Evolutionary conservation across 345 rosid species (phyloP).

Genomic region (Rhizophora apiculata): DNA sequence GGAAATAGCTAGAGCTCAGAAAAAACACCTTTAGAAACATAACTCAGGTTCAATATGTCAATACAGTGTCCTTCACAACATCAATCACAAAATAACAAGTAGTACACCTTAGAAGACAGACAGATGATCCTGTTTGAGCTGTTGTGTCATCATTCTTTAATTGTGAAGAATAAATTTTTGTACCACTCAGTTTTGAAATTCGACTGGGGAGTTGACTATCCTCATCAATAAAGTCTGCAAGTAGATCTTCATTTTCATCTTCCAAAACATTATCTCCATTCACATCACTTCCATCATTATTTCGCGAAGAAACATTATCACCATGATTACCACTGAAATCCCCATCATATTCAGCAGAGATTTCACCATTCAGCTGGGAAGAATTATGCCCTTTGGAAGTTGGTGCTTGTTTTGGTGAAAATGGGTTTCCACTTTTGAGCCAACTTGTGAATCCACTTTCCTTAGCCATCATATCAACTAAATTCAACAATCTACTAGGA

Average conservation of each 20-base stretch:
- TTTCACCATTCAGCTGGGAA: slow-evolving; percentile 40
- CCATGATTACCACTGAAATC: slow-evolving; percentile 30
- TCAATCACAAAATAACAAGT: slow-evolving; percentile 3
- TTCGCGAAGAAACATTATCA: slow-evolving; percentile 38
- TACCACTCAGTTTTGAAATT: slow-evolving; percentile 50
- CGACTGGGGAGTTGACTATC: slow-evolving; percentile 98
- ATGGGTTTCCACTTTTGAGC: slow-evolving; percentile 80
- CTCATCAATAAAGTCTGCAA: slow-evolving; percentile 95
- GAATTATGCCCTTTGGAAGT: slow-evolving; percentile 40
- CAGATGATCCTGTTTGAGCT: slow-evolving; percentile 93
- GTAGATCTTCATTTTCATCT: slow-evolving; percentile 97
- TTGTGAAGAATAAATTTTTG: slow-evolving; percentile 39
- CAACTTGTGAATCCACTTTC: slow-evolving; percentile 78
- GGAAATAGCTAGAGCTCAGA: slow-evolving; percentile 25
- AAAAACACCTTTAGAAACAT: neutral
- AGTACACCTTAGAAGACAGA: slow-evolving; percentile 84
- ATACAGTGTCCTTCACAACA: neutral
- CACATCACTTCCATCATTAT: slow-evolving; percentile 32
- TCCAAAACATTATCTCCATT: slow-evolving; percentile 61
- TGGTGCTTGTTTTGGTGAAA: slow-evolving; percentile 51
- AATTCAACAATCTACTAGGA: slow-evolving; percentile 42
- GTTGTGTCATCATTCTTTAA: slow-evolving; percentile 61
- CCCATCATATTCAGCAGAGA: slow-evolving; percentile 48
- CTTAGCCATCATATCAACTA: slow-evolving; percentile 36
- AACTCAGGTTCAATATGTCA: neutral